Percentiles rank a stretch among this genome's conserved stretches.
Evolutionary conservation across 371 early-diverging fungal species (phyloP).

Genomic region (Mortierella sp.): DNA sequence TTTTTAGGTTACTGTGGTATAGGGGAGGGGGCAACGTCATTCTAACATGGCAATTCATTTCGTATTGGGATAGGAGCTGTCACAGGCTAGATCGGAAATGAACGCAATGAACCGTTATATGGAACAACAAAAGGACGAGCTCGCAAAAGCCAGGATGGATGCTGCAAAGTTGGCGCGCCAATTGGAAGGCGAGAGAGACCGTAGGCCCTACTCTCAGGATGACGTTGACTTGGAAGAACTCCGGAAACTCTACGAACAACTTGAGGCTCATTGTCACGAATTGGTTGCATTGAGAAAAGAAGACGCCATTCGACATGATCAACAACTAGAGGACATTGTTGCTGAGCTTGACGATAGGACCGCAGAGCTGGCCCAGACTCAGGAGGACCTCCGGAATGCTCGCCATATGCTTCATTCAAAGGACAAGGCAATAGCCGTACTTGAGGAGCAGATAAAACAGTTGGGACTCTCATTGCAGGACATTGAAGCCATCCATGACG

Average conservation of each 20-base stretch:
- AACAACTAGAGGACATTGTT: constrained; percentile 37
- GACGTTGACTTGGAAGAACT: constrained; percentile 23
- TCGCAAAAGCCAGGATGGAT: constrained; percentile 31
- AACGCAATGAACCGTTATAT: constrained; percentile 22
- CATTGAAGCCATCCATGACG: constrained; percentile 39
- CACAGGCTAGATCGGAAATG: constrained; percentile 21
- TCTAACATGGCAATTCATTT: background rate
- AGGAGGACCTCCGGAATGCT: constrained; percentile 14
- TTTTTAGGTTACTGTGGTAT: background rate
- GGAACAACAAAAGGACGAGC: constrained; percentile 38
- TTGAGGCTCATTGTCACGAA: constrained; percentile 34
- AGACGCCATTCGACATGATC: constrained; percentile 34
- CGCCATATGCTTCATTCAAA: constrained; percentile 19
- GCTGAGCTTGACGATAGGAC: constrained; percentile 42
- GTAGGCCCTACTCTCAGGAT: constrained; percentile 19
- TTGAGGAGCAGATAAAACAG: constrained; percentile 29
- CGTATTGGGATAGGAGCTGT: constrained; percentile 19
- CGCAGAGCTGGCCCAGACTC: constrained; percentile 18
- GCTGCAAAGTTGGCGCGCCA: constrained; percentile 22
- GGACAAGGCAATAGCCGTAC: constrained; percentile 19
- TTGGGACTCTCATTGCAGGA: constrained; percentile 15
- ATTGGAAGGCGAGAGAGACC: constrained; percentile 34
- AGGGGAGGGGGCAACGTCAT: background rate
- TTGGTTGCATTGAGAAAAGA: constrained; percentile 22
- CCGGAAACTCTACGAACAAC: constrained; percentile 21